Conservation (phyloP, 345 rosid genomes). For the Populus davidiana region DNA sequence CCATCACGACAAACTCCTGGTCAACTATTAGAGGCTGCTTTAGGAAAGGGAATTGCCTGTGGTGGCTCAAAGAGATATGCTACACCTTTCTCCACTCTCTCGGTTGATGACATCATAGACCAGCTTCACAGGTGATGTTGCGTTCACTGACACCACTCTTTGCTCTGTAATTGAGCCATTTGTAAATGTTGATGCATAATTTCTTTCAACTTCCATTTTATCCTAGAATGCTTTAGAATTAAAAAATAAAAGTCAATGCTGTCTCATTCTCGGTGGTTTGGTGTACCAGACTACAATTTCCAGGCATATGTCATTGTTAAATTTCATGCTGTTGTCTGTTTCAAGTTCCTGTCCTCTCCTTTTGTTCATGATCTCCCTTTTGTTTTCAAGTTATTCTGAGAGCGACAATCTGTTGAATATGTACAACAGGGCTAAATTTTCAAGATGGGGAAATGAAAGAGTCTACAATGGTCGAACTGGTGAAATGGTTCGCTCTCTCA, state of each 20-base stretch:
- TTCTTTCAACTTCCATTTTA: background rate
- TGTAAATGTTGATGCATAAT: background rate
- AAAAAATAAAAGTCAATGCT: background rate
- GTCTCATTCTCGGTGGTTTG: background rate
- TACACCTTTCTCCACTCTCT: conserved; percentile 83
- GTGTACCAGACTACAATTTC: background rate
- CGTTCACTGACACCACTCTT: background rate
- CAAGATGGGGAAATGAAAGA: conserved; percentile 85
- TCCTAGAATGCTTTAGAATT: background rate
- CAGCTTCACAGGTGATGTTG: conserved; percentile 75
- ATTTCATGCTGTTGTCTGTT: background rate
- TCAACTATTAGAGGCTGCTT: conserved; percentile 88
- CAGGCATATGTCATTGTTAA: background rate
- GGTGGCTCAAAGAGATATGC: conserved; percentile 62
- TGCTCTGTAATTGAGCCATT: background rate
- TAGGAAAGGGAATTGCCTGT: conserved; percentile 85
- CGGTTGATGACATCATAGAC: conserved; percentile 62
- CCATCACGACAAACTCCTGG: conserved; percentile 95
- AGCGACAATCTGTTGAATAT: background rate
- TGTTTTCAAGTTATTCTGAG: background rate
- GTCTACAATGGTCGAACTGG: conserved; percentile 77
- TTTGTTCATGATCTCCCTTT: background rate
- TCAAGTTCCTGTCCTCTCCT: background rate
- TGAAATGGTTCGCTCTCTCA: conserved; percentile 60
- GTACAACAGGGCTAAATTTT: conserved; percentile 69